These are phyloP conservation scores for Claviceps purpurea DNA, from an alignment of 2,329 filamentous ascomycete species.

Conservation along the genomic window DNA sequence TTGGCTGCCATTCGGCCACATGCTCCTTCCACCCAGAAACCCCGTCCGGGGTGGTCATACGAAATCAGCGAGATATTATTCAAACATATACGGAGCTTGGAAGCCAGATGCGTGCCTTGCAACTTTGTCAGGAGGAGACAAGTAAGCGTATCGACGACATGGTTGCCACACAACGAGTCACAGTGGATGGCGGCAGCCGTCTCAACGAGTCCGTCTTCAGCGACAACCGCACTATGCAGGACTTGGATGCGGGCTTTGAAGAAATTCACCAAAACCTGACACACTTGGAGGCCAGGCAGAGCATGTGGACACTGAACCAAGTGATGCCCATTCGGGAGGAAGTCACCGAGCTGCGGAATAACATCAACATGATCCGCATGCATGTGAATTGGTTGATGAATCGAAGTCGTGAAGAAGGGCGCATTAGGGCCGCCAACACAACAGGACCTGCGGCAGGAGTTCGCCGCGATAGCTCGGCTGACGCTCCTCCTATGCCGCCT, in stretches of 20 bases:
- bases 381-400: slow-evolving; percentile 46
- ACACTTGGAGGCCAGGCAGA: slow-evolving; percentile 46
- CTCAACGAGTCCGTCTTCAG: slow-evolving; percentile 29
- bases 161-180: slow-evolving; percentile 21
- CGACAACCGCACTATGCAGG: slow-evolving; percentile 32
- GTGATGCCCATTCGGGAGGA: slow-evolving; percentile 49
- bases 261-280: slow-evolving; percentile 42
- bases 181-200: slow-evolving; percentile 2
- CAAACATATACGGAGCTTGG: slow-evolving; percentile 24
- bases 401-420: slow-evolving; percentile 33
- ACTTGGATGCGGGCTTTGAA: slow-evolving; percentile 33
- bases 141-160: slow-evolving; percentile 22
- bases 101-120: slow-evolving; percentile 22
- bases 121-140: slow-evolving; percentile 20
- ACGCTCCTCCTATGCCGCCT: slow-evolving; percentile 15
- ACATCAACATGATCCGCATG: slow-evolving; percentile 44
- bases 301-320: slow-evolving; percentile 48
- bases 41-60: slow-evolving; percentile 37
- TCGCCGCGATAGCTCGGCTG: slow-evolving; percentile 18
- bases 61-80: slow-evolving; percentile 34
- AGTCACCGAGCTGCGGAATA: slow-evolving; percentile 45
- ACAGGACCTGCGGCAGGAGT: slow-evolving; percentile 18
- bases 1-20: slow-evolving; percentile 30
- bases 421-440: slow-evolving; percentile 24
- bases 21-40: slow-evolving; percentile 39